Evolutionary conservation across 1,284 basidiomycete species (phyloP), one percentile per base, ranked within the genome.

Genomic region (Phellinidium pouzarii): DNA sequence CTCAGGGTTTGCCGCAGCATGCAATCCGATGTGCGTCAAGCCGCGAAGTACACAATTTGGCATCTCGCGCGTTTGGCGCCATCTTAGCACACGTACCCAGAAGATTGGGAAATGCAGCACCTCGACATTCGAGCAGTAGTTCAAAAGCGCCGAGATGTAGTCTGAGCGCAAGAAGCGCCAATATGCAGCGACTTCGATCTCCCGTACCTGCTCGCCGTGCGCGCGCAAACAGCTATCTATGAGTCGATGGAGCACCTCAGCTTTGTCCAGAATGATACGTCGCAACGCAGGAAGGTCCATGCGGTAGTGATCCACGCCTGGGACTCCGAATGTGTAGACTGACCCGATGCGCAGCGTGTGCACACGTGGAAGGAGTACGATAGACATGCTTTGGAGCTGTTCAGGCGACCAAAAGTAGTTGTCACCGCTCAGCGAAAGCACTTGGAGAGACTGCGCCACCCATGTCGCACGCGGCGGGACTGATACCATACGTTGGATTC

Each of bases 311-410:
- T 42, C 12, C 3, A 46, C 31, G 3, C 25, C 43, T 7, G 41
- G 41, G 22, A 46, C 43, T n/a, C 53, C 44, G 20, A 50, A 48
- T n/a, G 48, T 22, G 34, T 55, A 34, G 19, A 40, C 9, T 12
- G 52, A 44, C 8, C 22, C 38, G 17, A 55, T 22, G 7, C 53
- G 48, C 3, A 55, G 29, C 14, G 48, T 51, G 25, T 47, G 53
- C 14, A 55, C 1, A 12, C n/a, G 23, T 14, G 53, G 53, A 25
- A 55, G 48, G 17, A 25, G 42, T 9, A 48, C 41, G 5, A 17
- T n/a, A 19, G 29, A 37, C 7, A 50, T 12, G 11, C 14, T 17
- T 37, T 40, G 22, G 11, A 55, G 31, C 11, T 38, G 43, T 20
- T 27, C 12, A 5, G 49, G 44, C 0, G 17, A n/a, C 42, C 49